Base-by-base conservation (phyloP, 805 yeast species). In the Kodamaea restingae region DNA sequence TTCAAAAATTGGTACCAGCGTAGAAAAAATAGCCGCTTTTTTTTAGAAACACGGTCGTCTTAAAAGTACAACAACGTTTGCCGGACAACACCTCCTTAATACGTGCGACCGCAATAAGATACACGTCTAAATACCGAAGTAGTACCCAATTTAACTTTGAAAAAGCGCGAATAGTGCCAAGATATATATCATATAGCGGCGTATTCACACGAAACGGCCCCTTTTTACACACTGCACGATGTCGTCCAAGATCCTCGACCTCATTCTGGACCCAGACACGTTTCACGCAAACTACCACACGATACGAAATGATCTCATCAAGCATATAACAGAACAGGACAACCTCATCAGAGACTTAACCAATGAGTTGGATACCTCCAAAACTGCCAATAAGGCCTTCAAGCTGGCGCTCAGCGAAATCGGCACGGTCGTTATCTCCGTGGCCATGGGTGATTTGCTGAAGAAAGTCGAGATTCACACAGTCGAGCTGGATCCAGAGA, bases 371-470 rank as follows among this genome's bases (percentile, higher is more conserved):
- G 64, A 60, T 27, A 57, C 67, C 1, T 60, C 65, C 17, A 56
- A 55, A 41, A 55, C 60, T 26, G 86, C 88, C 34, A 84, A 84
- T 58, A 72, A 76, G 41, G 90, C 88, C 4, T 80, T 78, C 52
- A 80, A 78, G 51, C 75, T 76, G 52, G 88, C 90, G 3, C 63
- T 84, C 24, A 73, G 78, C 41, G 95, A 87, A 52, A 84, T 87
- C 22, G 95, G 95, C 18, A 83, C 86, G 26, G 95, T 87, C 15
- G 90, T 87, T 15, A 82, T 84, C 28, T 85, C 91, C 11, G 95
- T 87, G 17, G 93, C 95, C 14, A 82, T 80, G 75, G 96, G 96
- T 36, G 95, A 87, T 54, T 69, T 87, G 50, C 78, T 88, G 21
- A 85, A 85, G 51, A 85, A 85, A 55, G 95, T 86, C 18, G 80